Base-by-base conservation (phyloP, 169 alveolate genomes). In the Amoebophrya sp. region DNA sequence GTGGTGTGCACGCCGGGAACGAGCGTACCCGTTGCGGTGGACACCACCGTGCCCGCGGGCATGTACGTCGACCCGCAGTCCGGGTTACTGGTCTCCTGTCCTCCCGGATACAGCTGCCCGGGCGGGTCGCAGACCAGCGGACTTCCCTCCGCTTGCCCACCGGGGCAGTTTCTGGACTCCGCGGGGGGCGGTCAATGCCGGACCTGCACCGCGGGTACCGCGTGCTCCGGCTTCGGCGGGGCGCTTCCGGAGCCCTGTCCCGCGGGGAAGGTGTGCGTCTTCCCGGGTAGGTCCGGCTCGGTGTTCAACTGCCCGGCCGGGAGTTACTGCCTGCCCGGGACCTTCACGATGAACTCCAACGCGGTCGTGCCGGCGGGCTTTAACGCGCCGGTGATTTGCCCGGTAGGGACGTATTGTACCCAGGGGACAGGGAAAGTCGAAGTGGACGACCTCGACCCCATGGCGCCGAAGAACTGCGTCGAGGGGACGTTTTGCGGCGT, bases 181-280 rank as follows among this genome's bases (percentile, higher is more conserved):
- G n/a, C 77, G 38, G 77, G 83, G 7, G 40, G 91, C 77, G 32
- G 53, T 33, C 91, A 40, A 2, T 89, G 91, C 40, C 38, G 35
- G 35, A 89, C 91, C 32, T 89, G 91, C 32, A 89, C 91, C 38
- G 91, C 91, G 23, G 91, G 91, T 14, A 89, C 91, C 33, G 55
- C 40, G 23, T 89, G 91, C 77, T 33, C 77, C 2, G 38, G 40
- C 10, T 53, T 40, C 18, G 91, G 91, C 1, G 53, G 77, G 91
- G 83, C 91, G 29, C 40, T 89, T 0, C 91, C 91, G 77, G 55
- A 39, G 29, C 77, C 66, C 33, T 89, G 91, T 89, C 91, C 91
- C 23, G 91, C 91, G n/a, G 91, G 91, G 14, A 53, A 38, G 32
- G 91, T 89, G 39, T 89, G 91, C 66, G 91, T 66, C 12, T 38